Percentiles rank a stretch among this genome's conserved stretches.
Evolutionary conservation across 495 filamentous ascomycete genomes (phyloP).

Genomic region (Penicillium cataractarum): DNA sequence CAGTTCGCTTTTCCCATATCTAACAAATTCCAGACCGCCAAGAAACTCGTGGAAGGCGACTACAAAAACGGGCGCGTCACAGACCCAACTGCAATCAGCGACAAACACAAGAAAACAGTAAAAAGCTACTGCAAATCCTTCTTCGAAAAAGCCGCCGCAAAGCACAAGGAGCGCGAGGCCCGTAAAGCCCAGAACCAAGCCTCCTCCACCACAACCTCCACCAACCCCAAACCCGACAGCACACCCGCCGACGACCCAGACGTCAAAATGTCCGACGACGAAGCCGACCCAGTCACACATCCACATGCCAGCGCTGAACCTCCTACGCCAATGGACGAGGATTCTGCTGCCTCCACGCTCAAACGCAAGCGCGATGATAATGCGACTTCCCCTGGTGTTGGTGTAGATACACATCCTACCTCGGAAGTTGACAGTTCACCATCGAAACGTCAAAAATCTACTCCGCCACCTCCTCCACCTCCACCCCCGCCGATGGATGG

Average conservation of each 20-base stretch:
- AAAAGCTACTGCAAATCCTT: slow-evolving; percentile 80
- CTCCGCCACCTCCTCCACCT: slow-evolving; percentile 39
- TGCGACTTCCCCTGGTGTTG: slow-evolving; percentile 65
- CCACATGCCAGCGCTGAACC: slow-evolving; percentile 4
- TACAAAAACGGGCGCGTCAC: slow-evolving; percentile 84
- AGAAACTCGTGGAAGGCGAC: slow-evolving; percentile 85
- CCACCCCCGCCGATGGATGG: slow-evolving; percentile 31
- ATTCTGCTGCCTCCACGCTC: slow-evolving; percentile 18
- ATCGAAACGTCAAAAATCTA: slow-evolving; percentile 45
- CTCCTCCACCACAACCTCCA: neutral
- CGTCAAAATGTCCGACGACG: slow-evolving; percentile 61
- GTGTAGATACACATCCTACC: slow-evolving; percentile 50
- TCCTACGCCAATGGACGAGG: slow-evolving; percentile 35
- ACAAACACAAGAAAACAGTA: slow-evolving; percentile 78
- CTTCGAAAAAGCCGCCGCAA: slow-evolving; percentile 81
- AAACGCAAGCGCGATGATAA: slow-evolving; percentile 32
- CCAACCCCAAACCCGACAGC: slow-evolving; percentile 31
- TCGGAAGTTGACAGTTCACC: slow-evolving; percentile 36
- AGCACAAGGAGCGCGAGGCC: slow-evolving; percentile 71
- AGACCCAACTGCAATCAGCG: slow-evolving; percentile 78
- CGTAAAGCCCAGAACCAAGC: slow-evolving; percentile 57
- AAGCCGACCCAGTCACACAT: slow-evolving; percentile 32
- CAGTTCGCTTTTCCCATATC: slow-evolving; percentile 7
- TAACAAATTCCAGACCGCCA: slow-evolving; percentile 56
- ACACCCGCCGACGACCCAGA: slow-evolving; percentile 44